Evolutionary conservation across 371 early-diverging fungal species (phyloP), one percentile per base, ranked within the genome.

Genomic region (Mucor piriformis): DNA sequence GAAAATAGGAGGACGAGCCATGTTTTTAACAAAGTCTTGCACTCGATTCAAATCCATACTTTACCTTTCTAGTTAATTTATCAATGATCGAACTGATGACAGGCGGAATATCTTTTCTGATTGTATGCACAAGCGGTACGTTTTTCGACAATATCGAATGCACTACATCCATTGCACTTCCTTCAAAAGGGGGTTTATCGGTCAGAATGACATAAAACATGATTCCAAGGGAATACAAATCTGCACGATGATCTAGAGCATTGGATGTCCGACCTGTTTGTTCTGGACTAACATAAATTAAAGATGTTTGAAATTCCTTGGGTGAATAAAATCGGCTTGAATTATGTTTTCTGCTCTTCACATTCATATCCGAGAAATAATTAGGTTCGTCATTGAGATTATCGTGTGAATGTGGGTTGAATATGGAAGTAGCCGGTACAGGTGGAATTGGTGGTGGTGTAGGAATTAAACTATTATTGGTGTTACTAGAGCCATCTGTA

Each of bases 201-300:
- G 84, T 77, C 23, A 84, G 42, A 44, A 82, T 52, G 13, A 77
- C 67, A 64, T 81, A 84, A 34, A 84, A 71, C 42, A 81, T 76
- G 46, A 78, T 77, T 0, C 84, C 84, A 1, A 84, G 54, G 7
- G 78, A 83, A 59, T 84, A 84, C 2, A 84, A 66, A 55, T 84
- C 84, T 0, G 84, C 75, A 23, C 84, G 63, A 56, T 84, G 81
- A 54, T 84, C 84, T 49, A 81, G 61, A 56, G 74, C 76, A 38
- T 81, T 78, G 35, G 78, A 75, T 18, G 84, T 83, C 60, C 84
- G 68, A 20, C 84, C 84, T 13, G 84, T 84, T 60, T 84, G 85
- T 56, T 84, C 83, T 16, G 75, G 75, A 25, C 75, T 75, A 23
- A 75, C 62, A 62, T 75, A 75, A 6, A 63, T 61, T 3, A 78